These are phyloP conservation scores for Podospora pseudocomata DNA, from an alignment of 495 filamentous ascomycete genomes.

Conservation along the genomic window DNA sequence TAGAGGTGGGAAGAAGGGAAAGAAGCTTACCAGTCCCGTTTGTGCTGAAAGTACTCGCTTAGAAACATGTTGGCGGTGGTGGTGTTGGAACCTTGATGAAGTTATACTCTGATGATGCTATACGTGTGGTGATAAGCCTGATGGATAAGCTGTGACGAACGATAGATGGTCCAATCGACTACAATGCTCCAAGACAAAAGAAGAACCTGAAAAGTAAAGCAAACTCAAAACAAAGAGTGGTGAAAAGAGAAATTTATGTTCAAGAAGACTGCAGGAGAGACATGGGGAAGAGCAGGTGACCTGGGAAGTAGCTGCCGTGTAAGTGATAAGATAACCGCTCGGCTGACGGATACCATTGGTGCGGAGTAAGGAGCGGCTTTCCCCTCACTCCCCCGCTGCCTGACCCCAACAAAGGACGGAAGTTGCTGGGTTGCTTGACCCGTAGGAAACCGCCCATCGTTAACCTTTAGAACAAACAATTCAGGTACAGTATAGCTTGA, in stretches of 20 bases:
- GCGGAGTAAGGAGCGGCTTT: slow-evolving; percentile 13
- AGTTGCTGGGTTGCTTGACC: not conserved
- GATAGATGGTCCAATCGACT: not conserved
- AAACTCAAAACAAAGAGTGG: not conserved
- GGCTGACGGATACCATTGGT: slow-evolving; percentile 6
- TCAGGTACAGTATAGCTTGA: not conserved
- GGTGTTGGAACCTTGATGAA: too few species aligned
- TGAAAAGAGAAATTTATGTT: not conserved
- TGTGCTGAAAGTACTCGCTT: slow-evolving; percentile 58
- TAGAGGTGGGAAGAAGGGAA: not conserved
- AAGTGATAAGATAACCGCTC: slow-evolving; percentile 26
- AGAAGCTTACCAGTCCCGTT: slow-evolving; percentile 52
- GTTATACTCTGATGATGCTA: not conserved
- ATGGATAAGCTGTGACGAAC: not conserved
- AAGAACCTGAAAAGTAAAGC: not conserved
- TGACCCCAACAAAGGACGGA: slow-evolving; percentile 5
- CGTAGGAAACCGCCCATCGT: not conserved
- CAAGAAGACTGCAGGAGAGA: not conserved
- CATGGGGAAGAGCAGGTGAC: not conserved
- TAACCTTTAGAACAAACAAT: not conserved
- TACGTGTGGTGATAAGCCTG: not conserved
- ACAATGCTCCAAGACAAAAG: too few species aligned
- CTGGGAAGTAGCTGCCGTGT: slow-evolving; percentile 11
- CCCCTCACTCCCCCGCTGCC: not conserved
- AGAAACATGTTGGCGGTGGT: slow-evolving; percentile 44